phyloP scores from a whole-genome alignment of 2,329 filamentous ascomycete genomes.

The Epicoccum nigrum region DNA sequence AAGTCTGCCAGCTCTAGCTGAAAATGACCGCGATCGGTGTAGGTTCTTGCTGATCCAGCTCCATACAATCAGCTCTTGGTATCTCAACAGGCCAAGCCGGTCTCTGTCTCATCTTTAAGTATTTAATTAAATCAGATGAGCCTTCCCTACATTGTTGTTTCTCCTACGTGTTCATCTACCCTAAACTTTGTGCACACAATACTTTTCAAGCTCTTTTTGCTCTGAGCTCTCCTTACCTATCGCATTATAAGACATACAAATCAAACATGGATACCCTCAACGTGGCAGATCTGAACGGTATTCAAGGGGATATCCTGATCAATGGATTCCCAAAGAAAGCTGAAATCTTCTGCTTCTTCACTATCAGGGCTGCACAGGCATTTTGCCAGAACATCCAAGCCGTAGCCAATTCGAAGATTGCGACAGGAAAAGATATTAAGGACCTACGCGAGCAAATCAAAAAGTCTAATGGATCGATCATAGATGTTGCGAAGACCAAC shows the following conservation, averaged over 20 bases:
- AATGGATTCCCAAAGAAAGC: constrained; percentile 17
- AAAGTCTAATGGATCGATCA: constrained; percentile 2
- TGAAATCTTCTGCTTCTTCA: constrained; percentile 16
- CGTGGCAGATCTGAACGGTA: constrained; percentile 5
- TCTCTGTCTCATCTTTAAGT: too few species aligned
- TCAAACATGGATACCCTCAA: constrained; percentile 5
- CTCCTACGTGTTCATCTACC: too few species aligned
- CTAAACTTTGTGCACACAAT: neutral
- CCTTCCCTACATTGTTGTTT: too few species aligned
- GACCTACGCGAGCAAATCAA: constrained; percentile 11
- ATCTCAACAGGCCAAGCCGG: too few species aligned
- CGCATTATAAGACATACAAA: neutral
- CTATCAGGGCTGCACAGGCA: constrained; percentile 11
- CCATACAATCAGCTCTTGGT: neutral
- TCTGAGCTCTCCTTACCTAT: neutral
- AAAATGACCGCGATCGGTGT: neutral
- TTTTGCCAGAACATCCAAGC: constrained; percentile 12
- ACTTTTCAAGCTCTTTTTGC: neutral
- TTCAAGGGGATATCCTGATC: constrained; percentile 15
- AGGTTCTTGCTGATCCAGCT: neutral
- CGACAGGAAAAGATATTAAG: constrained; percentile 10
- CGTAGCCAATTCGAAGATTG: constrained; percentile 13
- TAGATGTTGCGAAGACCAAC: constrained; percentile 16
- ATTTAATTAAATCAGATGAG: too few species aligned
- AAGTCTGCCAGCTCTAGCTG: neutral